Conservation (phyloP, 169 alveolate species). For the Blepharisma undulans region DNA sequence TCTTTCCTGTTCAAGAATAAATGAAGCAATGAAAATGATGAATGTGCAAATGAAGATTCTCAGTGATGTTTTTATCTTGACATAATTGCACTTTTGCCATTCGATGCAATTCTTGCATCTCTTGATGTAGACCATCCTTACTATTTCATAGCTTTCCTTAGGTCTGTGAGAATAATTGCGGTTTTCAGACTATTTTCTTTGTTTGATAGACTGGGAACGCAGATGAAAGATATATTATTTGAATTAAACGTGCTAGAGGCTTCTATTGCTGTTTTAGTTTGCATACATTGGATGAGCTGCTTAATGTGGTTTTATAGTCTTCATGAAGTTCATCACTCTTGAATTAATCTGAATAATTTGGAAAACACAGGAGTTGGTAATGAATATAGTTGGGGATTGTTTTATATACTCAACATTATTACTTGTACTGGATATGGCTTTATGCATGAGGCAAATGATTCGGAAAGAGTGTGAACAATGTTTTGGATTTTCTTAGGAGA, state of each 20-base stretch:
- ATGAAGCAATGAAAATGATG: slow-evolving; percentile 4
- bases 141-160: slow-evolving; percentile 7
- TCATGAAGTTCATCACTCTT: background rate
- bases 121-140: slow-evolving; percentile 15
- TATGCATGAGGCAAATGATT: background rate
- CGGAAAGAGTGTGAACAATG: background rate
- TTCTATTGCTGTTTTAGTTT: slow-evolving; percentile 31
- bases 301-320: slow-evolving; percentile 39
- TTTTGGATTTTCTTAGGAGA: background rate
- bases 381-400: slow-evolving; percentile 41
- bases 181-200: slow-evolving; percentile 37
- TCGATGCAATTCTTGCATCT: slow-evolving; percentile 44
- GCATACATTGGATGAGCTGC: slow-evolving; percentile 58
- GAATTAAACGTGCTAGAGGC: slow-evolving; percentile 42
- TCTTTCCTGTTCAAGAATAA: slow-evolving; percentile 43
- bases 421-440: slow-evolving; percentile 47
- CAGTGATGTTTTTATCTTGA: slow-evolving; percentile 46
- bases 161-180: slow-evolving; percentile 40
- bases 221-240: background rate
- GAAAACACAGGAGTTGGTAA: background rate
- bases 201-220: slow-evolving; percentile 41
- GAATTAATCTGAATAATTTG: slow-evolving; percentile 23
- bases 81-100: slow-evolving; percentile 49
- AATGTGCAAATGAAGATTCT: slow-evolving; percentile 24
- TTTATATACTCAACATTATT: slow-evolving; percentile 49